Evolutionary conservation across 1,284 basidiomycete genomes (phyloP).

Genomic region (Ustilago sp.): DNA sequence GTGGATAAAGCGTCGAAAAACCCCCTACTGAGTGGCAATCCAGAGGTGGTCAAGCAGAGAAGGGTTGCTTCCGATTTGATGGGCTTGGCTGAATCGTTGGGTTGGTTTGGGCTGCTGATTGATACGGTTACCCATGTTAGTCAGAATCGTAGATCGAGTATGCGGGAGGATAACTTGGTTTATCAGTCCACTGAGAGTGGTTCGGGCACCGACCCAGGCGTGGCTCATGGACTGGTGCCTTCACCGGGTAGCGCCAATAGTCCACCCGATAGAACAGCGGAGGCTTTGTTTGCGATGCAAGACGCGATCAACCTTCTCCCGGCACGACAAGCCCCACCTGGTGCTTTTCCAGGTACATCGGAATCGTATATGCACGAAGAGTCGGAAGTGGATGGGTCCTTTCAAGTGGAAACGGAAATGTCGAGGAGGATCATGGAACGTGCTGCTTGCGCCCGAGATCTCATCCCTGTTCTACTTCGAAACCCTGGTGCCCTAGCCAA

Average conservation of each 20-base stretch:
- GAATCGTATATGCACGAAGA: conserved; percentile 50
- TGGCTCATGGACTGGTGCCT: conserved; percentile 22
- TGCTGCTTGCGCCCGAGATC: conserved; percentile 43
- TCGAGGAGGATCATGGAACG: conserved; percentile 52
- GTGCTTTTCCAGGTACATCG: conserved; percentile 47
- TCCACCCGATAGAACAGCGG: conserved; percentile 38
- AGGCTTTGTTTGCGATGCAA: conserved; percentile 48
- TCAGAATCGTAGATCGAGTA: conserved; percentile 38
- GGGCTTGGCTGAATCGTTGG: conserved; percentile 48
- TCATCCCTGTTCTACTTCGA: conserved; percentile 44
- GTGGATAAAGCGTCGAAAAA: conserved; percentile 43
- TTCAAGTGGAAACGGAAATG: conserved; percentile 51
- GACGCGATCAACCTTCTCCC: conserved; percentile 47
- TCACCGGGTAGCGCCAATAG: conserved; percentile 18
- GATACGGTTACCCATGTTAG: conserved; percentile 51
- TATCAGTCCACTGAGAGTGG: conserved; percentile 38
- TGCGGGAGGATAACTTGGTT: conserved; percentile 46
- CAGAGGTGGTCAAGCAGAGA: conserved; percentile 32
- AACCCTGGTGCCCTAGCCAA: conserved; percentile 49
- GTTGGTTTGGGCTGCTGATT: conserved; percentile 52
- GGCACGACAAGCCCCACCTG: conserved; percentile 44
- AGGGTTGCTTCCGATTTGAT: conserved; percentile 43
- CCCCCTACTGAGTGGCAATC: conserved; percentile 28
- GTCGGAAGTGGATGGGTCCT: conserved; percentile 30
- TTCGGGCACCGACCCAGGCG: conserved; percentile 39